Conservation (phyloP, 495 filamentous ascomycete species). For the Cetradonia linearis region DNA sequence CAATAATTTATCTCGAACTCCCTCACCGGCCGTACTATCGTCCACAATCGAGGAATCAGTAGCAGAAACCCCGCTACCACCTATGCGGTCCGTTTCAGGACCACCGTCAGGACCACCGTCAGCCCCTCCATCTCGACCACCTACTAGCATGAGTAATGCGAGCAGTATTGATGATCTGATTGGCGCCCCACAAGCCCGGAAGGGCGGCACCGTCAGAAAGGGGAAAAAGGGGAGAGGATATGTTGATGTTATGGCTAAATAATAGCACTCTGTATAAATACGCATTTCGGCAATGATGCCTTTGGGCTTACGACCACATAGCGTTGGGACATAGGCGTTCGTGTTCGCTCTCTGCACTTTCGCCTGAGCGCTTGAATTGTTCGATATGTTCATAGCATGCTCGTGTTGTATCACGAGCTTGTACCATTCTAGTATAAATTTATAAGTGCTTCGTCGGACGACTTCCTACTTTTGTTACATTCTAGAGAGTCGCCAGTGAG, state of each 20-base stretch:
- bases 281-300: neutral
- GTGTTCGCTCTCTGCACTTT: neutral
- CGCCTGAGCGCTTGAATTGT: no score
- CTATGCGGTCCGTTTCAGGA: constrained; percentile 26
- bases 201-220: constrained; percentile 56
- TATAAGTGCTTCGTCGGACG: no score
- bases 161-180: constrained; percentile 80
- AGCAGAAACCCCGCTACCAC: constrained; percentile 22
- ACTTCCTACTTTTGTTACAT: no score
- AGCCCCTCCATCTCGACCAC: constrained; percentile 36
- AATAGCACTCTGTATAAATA: neutral
- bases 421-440: no score
- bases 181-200: constrained; percentile 56
- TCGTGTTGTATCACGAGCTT: no score
- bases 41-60: constrained; percentile 25
- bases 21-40: constrained; percentile 30
- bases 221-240: constrained; percentile 74
- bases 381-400: no score
- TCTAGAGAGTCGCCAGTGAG: no score
- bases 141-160: constrained; percentile 63
- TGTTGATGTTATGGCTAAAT: constrained; percentile 78
- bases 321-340: neutral
- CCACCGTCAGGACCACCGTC: constrained; percentile 23
- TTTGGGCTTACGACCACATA: neutral
- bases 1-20: constrained; percentile 14